Base-by-base conservation (phyloP, 1,139 yeast genomes). In the Geotrichum cucujoidarum region DNA sequence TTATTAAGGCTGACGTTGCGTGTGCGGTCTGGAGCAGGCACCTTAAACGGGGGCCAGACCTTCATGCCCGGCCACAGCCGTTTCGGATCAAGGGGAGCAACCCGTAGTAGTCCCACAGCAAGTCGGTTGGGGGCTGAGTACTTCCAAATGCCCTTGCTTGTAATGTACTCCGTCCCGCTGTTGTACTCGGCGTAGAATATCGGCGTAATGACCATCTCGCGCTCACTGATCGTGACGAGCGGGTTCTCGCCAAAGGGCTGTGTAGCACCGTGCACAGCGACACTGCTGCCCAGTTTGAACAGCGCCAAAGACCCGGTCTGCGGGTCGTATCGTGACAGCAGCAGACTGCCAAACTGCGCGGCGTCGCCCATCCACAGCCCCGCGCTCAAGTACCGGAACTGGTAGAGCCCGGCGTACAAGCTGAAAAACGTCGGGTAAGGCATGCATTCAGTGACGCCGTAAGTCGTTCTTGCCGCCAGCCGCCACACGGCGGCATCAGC, bases 321-420 rank as follows among this genome's bases (percentile, higher is more conserved):
- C 10, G 53, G 49, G 40, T 59, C 55, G 49, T 61, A 63, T 18
- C 48, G 48, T n/a, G 64, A 54, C 24, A 58, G 48, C 40, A 58
- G 47, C 13, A 63, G 33, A 7, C 59, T 56, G 7, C 67, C 67
- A 49, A 57, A 59, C 21, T 54, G 57, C 10, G 50, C 53, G 30
- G 53, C 51, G 41, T 62, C 63, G 21, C 67, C 67, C 43, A 55
- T 55, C 67, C 67, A 64, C 2, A 63, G 34, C 4, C 49, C 61
- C 49, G 20, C 58, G 53, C 34, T 55, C 50, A 64, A 50, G 66
- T 65, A 63, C 17, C 51, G 40, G 30, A 43, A 47, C n/a, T 43
- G 49, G 18, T 43, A 37, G 13, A 47, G 31, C 2, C 43, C 31
- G 17, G 45, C 46, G 46, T 51, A 60, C 24, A 58, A 49, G 6